Evolutionary conservation across 768 basidiomycete genomes (phyloP), one percentile per base, ranked within the genome.

Genomic region (Clitopilus hobsonii): DNA sequence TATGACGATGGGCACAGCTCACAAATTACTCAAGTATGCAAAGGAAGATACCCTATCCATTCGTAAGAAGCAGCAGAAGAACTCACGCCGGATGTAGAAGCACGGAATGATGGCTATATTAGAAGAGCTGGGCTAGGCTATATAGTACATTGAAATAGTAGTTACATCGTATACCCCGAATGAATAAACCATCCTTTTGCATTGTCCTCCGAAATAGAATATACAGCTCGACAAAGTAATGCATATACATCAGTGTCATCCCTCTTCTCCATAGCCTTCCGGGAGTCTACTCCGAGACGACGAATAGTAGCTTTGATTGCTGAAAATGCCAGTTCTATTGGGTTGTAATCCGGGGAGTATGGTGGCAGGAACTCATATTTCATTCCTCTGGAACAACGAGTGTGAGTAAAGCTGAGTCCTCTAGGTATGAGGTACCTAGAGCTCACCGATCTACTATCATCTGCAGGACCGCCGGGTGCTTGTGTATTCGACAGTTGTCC

Each of bases 301-400:
- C 18, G 38, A 10, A 41, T 18, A 20, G 6, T 8, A 8, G 38
- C 38, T 18, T 41, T 41, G 38, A 41, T 41, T 6, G n/a, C 38
- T 11, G 38, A 41, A 18, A 41, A 41, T 6, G 38, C 38, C 8
- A 41, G 38, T 24, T 74, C 71, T 45, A 74, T 74, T 0, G 72
- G 73, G 54, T 74, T 74, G 49, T 63, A 67, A 54, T 74, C 69
- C 0, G 71, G 73, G 1, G 68, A 75, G 49, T 75, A 74, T 7
- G 71, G 68, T 13, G 70, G 71, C 0, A 74, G 61, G 52, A 63
- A 75, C 16, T 61, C 27, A 11, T 60, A 50, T 2, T 36, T 36
- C 62, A 68, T 66, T 3, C 64, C 64, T 24, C 64, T 64, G 38
- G 11, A 54, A 32, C 18, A 38, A 26, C 23, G 51, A 29, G 20